phyloP scores from a whole-genome alignment of 371 early-diverging fungal species.

The Apophysomyces trapeziformis region DNA sequence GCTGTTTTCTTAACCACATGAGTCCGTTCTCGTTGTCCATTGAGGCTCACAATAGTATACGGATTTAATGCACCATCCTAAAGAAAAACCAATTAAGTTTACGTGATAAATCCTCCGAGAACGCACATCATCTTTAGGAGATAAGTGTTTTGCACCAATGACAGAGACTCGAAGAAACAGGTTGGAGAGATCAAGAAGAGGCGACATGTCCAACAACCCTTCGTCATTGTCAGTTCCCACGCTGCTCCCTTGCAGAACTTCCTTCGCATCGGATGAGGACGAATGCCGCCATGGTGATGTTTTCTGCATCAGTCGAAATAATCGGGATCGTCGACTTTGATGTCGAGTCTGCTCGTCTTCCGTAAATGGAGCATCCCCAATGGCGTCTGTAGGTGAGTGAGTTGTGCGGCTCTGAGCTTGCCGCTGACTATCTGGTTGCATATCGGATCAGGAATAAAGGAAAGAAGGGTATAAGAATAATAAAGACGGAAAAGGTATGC shows the following conservation, averaged over 20 bases:
- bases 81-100: not conserved
- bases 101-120: not conserved
- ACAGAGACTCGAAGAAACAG: conserved; percentile 36
- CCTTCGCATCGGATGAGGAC: not conserved
- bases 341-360: conserved; percentile 3
- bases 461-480: conserved; percentile 9
- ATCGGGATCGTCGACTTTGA: conserved; percentile 1
- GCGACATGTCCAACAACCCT: not conserved
- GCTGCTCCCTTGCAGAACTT: not conserved
- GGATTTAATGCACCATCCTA: conserved; percentile 35
- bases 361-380: conserved; percentile 1
- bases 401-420: not conserved
- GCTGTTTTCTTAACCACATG: conserved; percentile 39
- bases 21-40: conserved; percentile 46
- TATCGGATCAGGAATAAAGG: not conserved
- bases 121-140: conserved; percentile 32
- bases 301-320: conserved; percentile 1
- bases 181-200: conserved; percentile 17
- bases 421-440: conserved; percentile 1
- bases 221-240: not conserved
- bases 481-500: not conserved
- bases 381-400: not conserved
- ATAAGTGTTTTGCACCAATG: conserved; percentile 33
- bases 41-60: conserved; percentile 39
- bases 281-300: conserved; percentile 2